Evolutionary conservation across 371 early-diverging fungal genomes (phyloP), one percentile per base, ranked within the genome.

Genomic region (Massospora cicadina): DNA sequence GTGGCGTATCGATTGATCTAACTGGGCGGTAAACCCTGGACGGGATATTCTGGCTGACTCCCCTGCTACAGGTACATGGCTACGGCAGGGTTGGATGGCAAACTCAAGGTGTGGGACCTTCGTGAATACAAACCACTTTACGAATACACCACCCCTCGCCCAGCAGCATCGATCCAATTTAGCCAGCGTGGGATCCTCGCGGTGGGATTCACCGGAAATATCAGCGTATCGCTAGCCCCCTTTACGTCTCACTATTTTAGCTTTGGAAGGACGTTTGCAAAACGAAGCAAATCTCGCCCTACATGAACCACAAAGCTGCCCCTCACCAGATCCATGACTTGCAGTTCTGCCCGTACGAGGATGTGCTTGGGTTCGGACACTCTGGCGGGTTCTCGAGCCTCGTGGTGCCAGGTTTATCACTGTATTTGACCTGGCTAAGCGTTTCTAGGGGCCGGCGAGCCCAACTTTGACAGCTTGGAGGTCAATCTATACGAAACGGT

Each of bases 101-200:
- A 86, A 62, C 70, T 98, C 53, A 93, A 95, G 72, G 71, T 95
- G 1, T 99, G 96, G 93, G 99, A 99, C 80, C 77, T 98, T 10
- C 83, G 99, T 64, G 92, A 80, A 24, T 94, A 85, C 75, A 85
- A 85, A 65, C 73, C 77, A 7, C 68, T 98, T 28, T 83, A 94
- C 66, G 80, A 81, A 69, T 91, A 95, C 71, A 84, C 67, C 71
- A 88, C 87, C 12, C 78, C 81, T 3, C 78, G 81, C 0, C 88
- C 90, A 0, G 90, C 89, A 7, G 70, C 83, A 1, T 79, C 81
- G 26, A 71, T 91, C 29, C 80, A 81, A 30, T 91, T 94, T 66
- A 87, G 88, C 57, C 93, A 96, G 71, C 85, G 81, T 56, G 94
- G 93, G 1, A 69, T 93, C 58, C 70, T 98, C 56, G 91, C 87